Evolutionary conservation across 2,329 filamentous ascomycete genomes (phyloP).

Genomic region (Clathrospora elynae): DNA sequence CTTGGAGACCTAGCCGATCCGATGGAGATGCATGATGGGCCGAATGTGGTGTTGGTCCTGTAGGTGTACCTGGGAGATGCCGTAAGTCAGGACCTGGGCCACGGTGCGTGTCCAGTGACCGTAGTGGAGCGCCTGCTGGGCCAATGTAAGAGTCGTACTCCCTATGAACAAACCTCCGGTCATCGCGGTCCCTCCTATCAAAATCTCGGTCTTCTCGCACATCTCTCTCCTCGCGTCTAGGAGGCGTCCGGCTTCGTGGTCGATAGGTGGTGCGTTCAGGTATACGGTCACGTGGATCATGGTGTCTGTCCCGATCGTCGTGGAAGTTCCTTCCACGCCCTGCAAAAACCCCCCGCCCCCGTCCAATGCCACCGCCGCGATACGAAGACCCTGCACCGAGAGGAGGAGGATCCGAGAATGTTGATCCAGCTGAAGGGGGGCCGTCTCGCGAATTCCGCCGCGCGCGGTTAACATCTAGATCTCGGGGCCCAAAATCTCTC

Average conservation of each 20-base stretch:
- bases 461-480: constrained; percentile 69
- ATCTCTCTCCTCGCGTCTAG: constrained; percentile 58
- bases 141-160: constrained; percentile 54
- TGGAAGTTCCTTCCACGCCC: constrained; percentile 55
- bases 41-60: constrained; percentile 41
- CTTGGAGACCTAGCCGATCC: constrained; percentile 39
- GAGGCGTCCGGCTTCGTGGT: constrained; percentile 68
- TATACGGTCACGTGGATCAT: constrained; percentile 49
- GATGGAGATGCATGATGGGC: constrained; percentile 40
- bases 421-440: constrained; percentile 72
- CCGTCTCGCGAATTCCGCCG: constrained; percentile 74
- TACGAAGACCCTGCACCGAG: constrained; percentile 61
- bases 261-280: constrained; percentile 56
- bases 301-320: constrained; percentile 57
- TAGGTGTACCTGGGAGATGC: constrained; percentile 42
- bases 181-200: constrained; percentile 48
- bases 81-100: constrained; percentile 37
- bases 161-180: constrained; percentile 52
- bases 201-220: constrained; percentile 48
- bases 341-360: constrained; percentile 56
- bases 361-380: constrained; percentile 59
- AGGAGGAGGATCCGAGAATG: constrained; percentile 66
- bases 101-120: constrained; percentile 41
- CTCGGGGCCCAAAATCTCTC: constrained; percentile 64
- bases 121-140: constrained; percentile 35